A percentile compares a stretch with the other conserved stretches of the same genome.
Evolutionary conservation across 2,329 filamentous ascomycete species (phyloP).

Genomic region (Exophiala sideris): DNA sequence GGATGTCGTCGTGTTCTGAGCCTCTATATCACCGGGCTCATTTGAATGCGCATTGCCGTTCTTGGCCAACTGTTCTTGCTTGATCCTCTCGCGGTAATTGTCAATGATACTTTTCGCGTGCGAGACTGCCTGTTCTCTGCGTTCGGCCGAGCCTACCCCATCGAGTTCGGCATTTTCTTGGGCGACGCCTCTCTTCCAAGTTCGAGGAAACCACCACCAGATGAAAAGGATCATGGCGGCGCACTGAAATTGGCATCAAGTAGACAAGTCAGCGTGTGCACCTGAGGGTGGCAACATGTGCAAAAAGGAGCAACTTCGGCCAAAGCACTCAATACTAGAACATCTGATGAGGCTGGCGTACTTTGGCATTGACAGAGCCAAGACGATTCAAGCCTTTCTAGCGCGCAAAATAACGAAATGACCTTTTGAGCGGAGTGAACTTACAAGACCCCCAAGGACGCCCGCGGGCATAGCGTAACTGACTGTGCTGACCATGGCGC

Average conservation of each 20-base stretch:
- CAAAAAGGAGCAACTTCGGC: too few relatives aligned
- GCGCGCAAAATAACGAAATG: too few relatives aligned
- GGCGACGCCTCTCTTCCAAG: constrained; percentile 1
- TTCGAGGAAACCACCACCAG: constrained; percentile 6
- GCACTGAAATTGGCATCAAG: background rate
- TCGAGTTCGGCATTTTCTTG: background rate
- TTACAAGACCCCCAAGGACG: background rate
- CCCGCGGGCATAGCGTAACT: background rate
- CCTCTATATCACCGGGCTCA: background rate
- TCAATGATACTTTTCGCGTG: background rate
- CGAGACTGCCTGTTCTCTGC: background rate
- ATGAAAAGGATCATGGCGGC: constrained; percentile 1
- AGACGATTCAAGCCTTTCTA: too few relatives aligned
- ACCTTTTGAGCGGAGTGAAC: background rate
- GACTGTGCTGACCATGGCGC: too few relatives aligned
- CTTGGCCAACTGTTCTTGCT: background rate
- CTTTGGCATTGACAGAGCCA: too few relatives aligned
- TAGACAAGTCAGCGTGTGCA: background rate
- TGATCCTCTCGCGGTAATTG: constrained; percentile 1
- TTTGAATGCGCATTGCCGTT: background rate
- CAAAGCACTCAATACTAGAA: background rate
- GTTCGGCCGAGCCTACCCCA: background rate
- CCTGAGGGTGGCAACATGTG: background rate
- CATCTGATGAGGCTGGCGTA: too few relatives aligned
- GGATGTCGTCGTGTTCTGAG: background rate